These are phyloP conservation scores for Pythium biforme DNA, from an alignment of 352 stramenopile genomes.

Conservation along the genomic window DNA sequence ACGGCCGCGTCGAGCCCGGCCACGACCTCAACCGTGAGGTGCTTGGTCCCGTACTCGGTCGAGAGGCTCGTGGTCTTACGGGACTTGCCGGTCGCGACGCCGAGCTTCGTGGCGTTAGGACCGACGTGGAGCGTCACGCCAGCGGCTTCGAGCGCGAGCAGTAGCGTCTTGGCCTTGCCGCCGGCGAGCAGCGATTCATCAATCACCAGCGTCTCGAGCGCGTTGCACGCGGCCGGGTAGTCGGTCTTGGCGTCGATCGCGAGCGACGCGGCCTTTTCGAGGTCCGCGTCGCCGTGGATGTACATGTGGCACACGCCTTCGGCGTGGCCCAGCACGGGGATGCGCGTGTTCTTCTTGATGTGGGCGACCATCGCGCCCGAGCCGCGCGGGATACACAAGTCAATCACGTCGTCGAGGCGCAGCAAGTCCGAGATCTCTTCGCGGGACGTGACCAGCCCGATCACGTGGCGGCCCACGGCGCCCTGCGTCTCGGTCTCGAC, in stretches of 20 bases:
- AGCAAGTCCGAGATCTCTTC: conserved; percentile 94
- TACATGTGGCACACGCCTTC: conserved; percentile 99
- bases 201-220: conserved; percentile 96
- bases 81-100: conserved; percentile 68
- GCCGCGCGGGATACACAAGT: conserved; percentile 98
- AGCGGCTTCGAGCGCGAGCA: conserved; percentile 82
- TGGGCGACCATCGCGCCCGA: conserved; percentile 94
- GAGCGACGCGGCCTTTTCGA: conserved; percentile 86
- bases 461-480: conserved; percentile 91
- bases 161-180: conserved; percentile 68
- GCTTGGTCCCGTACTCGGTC: conserved; percentile 94
- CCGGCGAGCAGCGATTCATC: conserved; percentile 86
- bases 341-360: conserved; percentile 97
- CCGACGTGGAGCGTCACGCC: conserved; percentile 94
- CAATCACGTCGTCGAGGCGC: conserved; percentile 95
- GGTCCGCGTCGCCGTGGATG: conserved; percentile 89
- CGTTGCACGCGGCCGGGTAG: conserved; percentile 98
- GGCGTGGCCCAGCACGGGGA: conserved; percentile 97
- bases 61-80: conserved; percentile 77
- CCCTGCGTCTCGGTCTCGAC: conserved; percentile 88
- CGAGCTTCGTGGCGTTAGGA: conserved; percentile 76
- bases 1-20: conserved; percentile 87
- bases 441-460: conserved; percentile 93
- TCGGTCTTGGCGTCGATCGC: conserved; percentile 98
- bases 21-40: conserved; percentile 94